Percentiles rank a stretch among this genome's conserved stretches.
phyloP scores from a whole-genome alignment of 371 early-diverging fungal genomes.

The Mortierella sp. region DNA sequence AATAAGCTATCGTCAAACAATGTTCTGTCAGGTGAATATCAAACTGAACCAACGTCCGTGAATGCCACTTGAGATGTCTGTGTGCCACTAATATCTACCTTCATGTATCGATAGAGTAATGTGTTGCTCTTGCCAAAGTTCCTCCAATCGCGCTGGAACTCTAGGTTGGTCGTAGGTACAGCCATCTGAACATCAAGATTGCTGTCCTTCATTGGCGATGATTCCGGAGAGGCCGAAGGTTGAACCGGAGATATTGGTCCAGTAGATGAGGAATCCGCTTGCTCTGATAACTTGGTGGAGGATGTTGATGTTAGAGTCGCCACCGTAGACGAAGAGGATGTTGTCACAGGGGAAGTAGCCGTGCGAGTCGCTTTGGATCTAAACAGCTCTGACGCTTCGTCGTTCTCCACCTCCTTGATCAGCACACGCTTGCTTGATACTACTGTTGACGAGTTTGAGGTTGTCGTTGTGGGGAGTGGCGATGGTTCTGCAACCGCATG shows the following conservation, averaged over 20 bases:
- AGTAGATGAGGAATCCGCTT: not conserved
- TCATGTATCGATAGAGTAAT: conserved; percentile 71
- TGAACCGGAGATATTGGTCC: not conserved
- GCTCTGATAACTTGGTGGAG: not conserved
- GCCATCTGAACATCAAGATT: conserved; percentile 19
- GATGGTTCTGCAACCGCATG: not conserved
- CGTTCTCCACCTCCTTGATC: conserved; percentile 36
- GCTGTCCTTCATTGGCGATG: not conserved
- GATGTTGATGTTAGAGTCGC: not conserved
- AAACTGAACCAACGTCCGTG: not conserved
- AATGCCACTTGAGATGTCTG: not conserved
- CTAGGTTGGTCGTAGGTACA: conserved; percentile 68
- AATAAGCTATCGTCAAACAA: conserved; percentile 55
- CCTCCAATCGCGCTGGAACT: conserved; percentile 86
- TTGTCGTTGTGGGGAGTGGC: not conserved
- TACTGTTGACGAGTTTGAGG: not conserved
- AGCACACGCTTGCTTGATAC: conserved; percentile 40
- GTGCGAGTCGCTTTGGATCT: not conserved
- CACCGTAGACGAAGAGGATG: not conserved
- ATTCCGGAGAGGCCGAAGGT: not conserved
- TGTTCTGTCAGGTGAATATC: too few species aligned
- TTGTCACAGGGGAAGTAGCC: not conserved
- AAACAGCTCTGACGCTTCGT: conserved; percentile 25
- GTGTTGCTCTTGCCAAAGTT: conserved; percentile 62
- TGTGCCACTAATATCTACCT: conserved; percentile 58